Percentiles rank a stretch among this genome's conserved stretches.
phyloP scores from a whole-genome alignment of 225 moss, liverwort and hornwort genomes.

The Anthoceros angustus region DNA sequence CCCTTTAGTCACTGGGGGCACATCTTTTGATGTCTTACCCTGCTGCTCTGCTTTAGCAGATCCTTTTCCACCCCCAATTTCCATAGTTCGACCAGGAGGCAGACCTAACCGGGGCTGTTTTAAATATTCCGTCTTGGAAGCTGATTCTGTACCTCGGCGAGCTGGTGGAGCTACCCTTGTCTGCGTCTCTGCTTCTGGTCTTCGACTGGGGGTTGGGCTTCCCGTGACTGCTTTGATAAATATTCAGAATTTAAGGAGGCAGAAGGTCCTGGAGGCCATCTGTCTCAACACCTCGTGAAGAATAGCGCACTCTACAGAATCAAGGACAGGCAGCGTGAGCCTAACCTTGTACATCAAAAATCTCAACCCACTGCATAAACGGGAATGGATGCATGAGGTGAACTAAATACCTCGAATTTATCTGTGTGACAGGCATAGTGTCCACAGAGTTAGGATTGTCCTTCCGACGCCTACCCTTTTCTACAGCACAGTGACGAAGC shows the following conservation, averaged over 20 bases:
- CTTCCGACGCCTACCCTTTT: not conserved
- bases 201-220: not conserved
- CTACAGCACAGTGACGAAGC: not conserved
- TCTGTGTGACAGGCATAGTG: not conserved
- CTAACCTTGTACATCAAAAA: not conserved
- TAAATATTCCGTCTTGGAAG: no score
- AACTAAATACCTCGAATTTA: not conserved
- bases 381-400: not conserved
- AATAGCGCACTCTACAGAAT: not conserved
- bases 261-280: not conserved
- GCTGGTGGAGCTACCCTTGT: not conserved
- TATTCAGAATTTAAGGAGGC: not conserved
- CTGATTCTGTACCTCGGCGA: not conserved
- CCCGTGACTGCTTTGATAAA: not conserved
- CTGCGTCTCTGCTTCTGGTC: not conserved
- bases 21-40: no score
- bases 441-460: not conserved
- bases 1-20: not conserved
- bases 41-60: no score
- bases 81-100: no score
- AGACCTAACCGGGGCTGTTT: no score
- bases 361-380: not conserved
- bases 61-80: no score
- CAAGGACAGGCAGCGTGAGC: not conserved
- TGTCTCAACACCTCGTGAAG: conserved; percentile 2